Evolutionary conservation across 148 eudicot genomes (phyloP).

Genomic region (Vaccinium corymbosum): DNA sequence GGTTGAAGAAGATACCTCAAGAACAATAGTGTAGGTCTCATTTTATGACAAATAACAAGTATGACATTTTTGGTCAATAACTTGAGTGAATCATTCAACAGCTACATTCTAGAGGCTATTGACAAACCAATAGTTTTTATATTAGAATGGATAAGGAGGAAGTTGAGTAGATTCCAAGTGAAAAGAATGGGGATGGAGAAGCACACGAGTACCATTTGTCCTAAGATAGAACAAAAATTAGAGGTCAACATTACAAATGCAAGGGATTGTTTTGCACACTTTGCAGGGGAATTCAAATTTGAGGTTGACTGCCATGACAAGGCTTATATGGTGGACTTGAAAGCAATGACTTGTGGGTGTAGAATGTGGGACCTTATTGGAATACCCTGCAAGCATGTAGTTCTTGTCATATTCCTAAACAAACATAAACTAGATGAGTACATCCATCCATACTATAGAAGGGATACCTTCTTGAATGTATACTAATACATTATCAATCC

Average conservation of each 20-base stretch:
- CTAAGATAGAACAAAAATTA: background rate
- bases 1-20: background rate
- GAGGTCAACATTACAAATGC: background rate
- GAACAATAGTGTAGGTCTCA: background rate
- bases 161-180: background rate
- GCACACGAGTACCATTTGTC: background rate
- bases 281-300: background rate
- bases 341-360: background rate
- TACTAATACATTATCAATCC: background rate
- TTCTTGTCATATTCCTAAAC: background rate
- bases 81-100: constrained; percentile 12
- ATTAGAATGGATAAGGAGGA: constrained; percentile 8
- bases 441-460: background rate
- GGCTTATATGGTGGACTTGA: background rate
- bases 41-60: background rate
- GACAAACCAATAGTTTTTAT: background rate
- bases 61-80: constrained; percentile 5
- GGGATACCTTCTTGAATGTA: background rate
- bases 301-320: background rate
- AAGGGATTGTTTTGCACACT: background rate
- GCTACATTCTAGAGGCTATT: background rate
- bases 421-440: background rate
- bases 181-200: background rate
- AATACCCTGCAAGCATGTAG: constrained; percentile 11
- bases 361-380: constrained; percentile 5